Evolutionary conservation across 2,329 filamentous ascomycete genomes (phyloP), one percentile per base, ranked within the genome.

Genomic region (Venturia pyrina): DNA sequence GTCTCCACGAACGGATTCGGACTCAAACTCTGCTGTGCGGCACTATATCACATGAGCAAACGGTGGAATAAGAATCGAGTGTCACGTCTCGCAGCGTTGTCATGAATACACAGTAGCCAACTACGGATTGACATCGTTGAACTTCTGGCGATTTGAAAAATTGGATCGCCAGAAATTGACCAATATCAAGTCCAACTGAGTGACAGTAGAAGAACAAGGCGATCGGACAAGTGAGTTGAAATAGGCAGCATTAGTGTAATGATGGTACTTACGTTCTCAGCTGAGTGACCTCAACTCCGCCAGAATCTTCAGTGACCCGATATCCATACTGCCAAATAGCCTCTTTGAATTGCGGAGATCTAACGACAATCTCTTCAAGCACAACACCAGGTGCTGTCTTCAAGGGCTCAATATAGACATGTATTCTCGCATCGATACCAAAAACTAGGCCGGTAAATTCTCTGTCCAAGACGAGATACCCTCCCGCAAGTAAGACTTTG

Each of bases 401-500:
- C 68, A 84, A 75, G 65, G 82, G 81, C 71, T 85, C 80, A 56
- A 87, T 81, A 68, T 82, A 75, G 56, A 85, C 82, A 73, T 88
- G 85, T 43, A 88, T 87, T 66, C 86, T 79, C 59, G 86, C 85
- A 73, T 87, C 81, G 63, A 88, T 81, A 41, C 84, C 85, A 71
- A 87, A 87, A 4, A 88, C 85, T 21, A 87, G 80, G 44, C 88
- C 93, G 3, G 89, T 95, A 77, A 97, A 92, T 68, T 84, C 81
- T 68, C 90, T 87, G 79, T 98, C 93, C 59, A 99, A 87, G 28
- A 97, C 93, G 59, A 98, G 87, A 78, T 98, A 99, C 68, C 95
- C 95, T 69, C 95, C 95, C 4, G 93, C 91, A 65, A 98, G 85
- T 69, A 99, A 85, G 68, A 99, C 95, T 81, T 99, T 99, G 71